A percentile compares a stretch with the other conserved stretches of the same genome.
phyloP scores from a whole-genome alignment of 73 alveolate genomes.

The Uronychia binucleata region DNA sequence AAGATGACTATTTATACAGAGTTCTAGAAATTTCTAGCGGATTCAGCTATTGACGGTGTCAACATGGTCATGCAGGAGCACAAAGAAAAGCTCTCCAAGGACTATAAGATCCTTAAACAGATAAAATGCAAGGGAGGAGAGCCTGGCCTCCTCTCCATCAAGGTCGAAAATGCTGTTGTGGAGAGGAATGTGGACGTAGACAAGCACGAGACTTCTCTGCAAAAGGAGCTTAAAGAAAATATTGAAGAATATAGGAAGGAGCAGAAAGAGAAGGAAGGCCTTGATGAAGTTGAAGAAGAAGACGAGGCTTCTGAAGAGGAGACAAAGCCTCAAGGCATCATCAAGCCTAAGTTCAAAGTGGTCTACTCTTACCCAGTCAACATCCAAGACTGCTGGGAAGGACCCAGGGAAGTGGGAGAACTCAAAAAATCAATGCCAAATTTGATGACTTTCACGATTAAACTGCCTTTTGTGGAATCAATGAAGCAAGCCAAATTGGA shows the following conservation, averaged over 20 bases:
- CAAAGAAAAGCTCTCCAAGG: constrained; percentile 92
- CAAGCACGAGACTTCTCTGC: constrained; percentile 73
- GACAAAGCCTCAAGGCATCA: constrained; percentile 53
- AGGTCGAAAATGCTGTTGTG: constrained; percentile 59
- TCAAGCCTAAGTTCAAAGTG: constrained; percentile 77
- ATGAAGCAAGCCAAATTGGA: constrained; percentile 88
- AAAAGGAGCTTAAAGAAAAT: constrained; percentile 74
- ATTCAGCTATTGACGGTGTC: constrained; percentile 90
- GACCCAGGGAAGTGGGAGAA: constrained; percentile 21
- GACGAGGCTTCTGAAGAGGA: constrained; percentile 65
- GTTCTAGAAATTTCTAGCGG: constrained; percentile 88
- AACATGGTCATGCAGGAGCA: constrained; percentile 79
- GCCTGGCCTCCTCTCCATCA: constrained; percentile 79
- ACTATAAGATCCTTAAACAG: constrained; percentile 90
- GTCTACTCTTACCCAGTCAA: constrained; percentile 88
- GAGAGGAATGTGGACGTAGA: constrained; percentile 47
- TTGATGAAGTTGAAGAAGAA: constrained; percentile 66
- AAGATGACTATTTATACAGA: constrained; percentile 53
- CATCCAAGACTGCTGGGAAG: constrained; percentile 49
- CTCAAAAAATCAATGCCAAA: constrained; percentile 38
- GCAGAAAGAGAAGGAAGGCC: constrained; percentile 25
- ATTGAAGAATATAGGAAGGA: constrained; percentile 41
- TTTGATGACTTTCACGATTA: constrained; percentile 60
- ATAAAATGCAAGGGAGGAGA: constrained; percentile 94
- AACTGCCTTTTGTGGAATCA: constrained; percentile 71